phyloP scores from a whole-genome alignment of 2,329 filamentous ascomycete species.

The Purpureocillium takamizusanense region DNA sequence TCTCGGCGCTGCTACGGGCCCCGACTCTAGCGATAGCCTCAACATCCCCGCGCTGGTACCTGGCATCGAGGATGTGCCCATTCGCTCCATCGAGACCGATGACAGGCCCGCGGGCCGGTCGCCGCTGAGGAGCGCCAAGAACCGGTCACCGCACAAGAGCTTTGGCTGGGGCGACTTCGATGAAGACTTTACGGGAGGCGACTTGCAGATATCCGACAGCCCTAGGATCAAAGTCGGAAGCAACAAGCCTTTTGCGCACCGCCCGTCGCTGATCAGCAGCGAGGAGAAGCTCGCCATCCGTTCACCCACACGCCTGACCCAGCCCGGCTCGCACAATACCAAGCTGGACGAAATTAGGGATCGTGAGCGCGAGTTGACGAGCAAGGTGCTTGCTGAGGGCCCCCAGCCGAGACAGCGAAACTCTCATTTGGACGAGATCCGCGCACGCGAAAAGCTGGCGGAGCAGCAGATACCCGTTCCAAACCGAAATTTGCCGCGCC shows the following conservation, averaged over 20 bases:
- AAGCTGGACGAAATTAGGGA: constrained; percentile 36
- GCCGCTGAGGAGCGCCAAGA: neutral
- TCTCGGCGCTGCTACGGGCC: neutral
- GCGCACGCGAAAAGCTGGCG: constrained; percentile 20
- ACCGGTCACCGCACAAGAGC: constrained; percentile 38
- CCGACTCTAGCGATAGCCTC: constrained; percentile 16
- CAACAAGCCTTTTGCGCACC: constrained; percentile 24
- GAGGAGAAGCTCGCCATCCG: constrained; percentile 18
- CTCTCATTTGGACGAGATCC: constrained; percentile 26
- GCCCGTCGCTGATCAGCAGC: constrained; percentile 21
- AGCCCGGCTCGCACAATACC: constrained; percentile 26
- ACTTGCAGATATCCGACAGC: constrained; percentile 46
- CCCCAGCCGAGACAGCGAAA: constrained; percentile 13
- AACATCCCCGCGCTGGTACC: constrained; percentile 27
- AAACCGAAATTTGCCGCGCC: constrained; percentile 17
- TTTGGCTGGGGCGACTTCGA: constrained; percentile 45
- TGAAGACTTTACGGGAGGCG: constrained; percentile 47
- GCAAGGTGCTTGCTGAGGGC: constrained; percentile 10
- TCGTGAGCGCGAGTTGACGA: constrained; percentile 27
- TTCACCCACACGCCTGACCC: constrained; percentile 16
- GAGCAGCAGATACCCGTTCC: constrained; percentile 22
- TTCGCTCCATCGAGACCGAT: constrained; percentile 22
- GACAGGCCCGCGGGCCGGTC: neutral
- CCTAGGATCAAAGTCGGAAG: constrained; percentile 36
- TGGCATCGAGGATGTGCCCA: constrained; percentile 26